phyloP scores from a whole-genome alignment of 2,329 filamentous ascomycete genomes.

The Rhynchosporium agropyri region DNA sequence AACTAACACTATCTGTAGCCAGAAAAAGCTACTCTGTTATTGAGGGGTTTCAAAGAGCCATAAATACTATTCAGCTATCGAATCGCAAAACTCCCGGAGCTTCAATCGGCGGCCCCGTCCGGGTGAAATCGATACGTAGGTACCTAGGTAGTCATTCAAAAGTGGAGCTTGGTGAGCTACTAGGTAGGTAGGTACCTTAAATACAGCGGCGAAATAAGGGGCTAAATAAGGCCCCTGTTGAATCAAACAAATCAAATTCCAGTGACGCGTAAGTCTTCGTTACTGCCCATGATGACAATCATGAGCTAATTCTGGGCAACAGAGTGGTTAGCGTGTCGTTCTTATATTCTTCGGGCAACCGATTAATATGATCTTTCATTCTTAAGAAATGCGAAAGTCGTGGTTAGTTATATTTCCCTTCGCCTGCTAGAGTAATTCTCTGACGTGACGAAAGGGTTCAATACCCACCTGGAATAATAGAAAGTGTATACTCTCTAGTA shows the following conservation, averaged over 20 bases:
- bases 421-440: too few relatives aligned
- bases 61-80: too few relatives aligned
- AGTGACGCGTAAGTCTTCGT: conserved; percentile 40
- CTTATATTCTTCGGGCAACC: conserved; percentile 39
- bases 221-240: conserved; percentile 33
- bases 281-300: conserved; percentile 32
- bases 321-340: conserved; percentile 44
- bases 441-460: too few relatives aligned
- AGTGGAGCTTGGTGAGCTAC: neutral
- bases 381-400: conserved; percentile 41
- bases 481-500: too few relatives aligned
- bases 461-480: too few relatives aligned
- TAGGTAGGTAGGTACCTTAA: neutral
- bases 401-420: conserved; percentile 6
- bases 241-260: conserved; percentile 38
- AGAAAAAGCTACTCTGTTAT: too few relatives aligned
- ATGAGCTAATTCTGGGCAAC: conserved; percentile 31
- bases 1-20: too few relatives aligned
- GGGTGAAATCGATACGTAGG: too few relatives aligned
- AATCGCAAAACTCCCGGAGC: too few relatives aligned
- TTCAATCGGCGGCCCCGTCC: too few relatives aligned
- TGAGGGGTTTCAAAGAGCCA: too few relatives aligned
- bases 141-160: too few relatives aligned
- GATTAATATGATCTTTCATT: conserved; percentile 38
- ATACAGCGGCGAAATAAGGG: neutral